phyloP scores from a whole-genome alignment of 306 rosid genomes.

The Cicer cuneatum region DNA sequence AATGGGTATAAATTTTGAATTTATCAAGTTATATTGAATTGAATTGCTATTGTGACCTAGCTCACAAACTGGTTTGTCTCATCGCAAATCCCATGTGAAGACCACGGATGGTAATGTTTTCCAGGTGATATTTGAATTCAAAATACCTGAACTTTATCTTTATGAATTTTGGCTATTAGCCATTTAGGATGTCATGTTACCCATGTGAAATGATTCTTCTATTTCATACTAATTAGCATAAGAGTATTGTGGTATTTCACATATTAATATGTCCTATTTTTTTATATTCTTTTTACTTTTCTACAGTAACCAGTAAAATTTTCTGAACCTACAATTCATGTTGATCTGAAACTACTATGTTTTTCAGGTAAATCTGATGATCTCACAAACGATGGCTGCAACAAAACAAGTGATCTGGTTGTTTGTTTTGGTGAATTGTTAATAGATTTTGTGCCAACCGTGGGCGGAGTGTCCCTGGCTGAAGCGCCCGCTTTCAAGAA shows the following conservation, averaged over 20 bases:
- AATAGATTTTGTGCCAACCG: constrained; percentile 88
- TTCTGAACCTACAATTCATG: constrained; percentile 12
- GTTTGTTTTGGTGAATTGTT: constrained; percentile 86
- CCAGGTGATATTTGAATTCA: constrained; percentile 20
- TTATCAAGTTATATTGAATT: not conserved
- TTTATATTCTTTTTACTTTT: not conserved
- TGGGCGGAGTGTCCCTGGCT: constrained; percentile 81
- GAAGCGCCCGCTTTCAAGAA: constrained; percentile 96
- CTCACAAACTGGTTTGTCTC: constrained; percentile 21
- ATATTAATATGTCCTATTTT: constrained; percentile 1
- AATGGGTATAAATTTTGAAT: not conserved
- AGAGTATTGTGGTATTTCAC: too few species aligned
- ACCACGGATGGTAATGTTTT: constrained; percentile 15
- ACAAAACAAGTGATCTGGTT: constrained; percentile 55
- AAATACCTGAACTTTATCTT: not conserved
- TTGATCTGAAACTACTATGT: constrained; percentile 37
- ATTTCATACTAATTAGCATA: not conserved
- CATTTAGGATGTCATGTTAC: constrained; percentile 30
- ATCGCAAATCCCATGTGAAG: constrained; percentile 15
- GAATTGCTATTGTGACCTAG: constrained; percentile 19
- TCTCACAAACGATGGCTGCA: constrained; percentile 32
- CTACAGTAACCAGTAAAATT: constrained; percentile 17
- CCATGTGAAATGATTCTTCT: constrained; percentile 25
- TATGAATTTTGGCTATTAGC: constrained; percentile 2
- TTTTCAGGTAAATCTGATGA: constrained; percentile 50